A percentile compares a stretch with the other conserved stretches of the same genome.
These are phyloP conservation scores for Solanum arcanum DNA, from an alignment of 257 asterid species.

Conservation along the genomic window DNA sequence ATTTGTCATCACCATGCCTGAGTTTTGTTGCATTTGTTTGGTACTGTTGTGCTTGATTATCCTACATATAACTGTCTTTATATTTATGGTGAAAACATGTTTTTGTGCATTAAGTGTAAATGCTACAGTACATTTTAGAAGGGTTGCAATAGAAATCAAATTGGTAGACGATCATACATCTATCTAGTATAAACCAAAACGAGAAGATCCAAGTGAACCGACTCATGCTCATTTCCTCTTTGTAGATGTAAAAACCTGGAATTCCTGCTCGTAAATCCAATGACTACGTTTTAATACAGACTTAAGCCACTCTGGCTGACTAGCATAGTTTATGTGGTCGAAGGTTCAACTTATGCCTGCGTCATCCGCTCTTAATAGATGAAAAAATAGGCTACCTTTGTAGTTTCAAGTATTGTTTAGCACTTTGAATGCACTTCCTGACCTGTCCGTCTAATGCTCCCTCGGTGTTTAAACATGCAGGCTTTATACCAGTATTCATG, in stretches of 20 bases:
- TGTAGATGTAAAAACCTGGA: background rate
- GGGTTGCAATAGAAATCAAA: background rate
- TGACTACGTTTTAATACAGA: background rate
- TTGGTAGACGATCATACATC: background rate
- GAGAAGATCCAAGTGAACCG: background rate
- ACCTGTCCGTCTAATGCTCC: background rate
- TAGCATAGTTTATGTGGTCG: background rate
- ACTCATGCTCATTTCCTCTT: background rate
- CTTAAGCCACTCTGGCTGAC: background rate
- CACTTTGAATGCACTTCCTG: background rate
- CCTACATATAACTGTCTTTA: background rate
- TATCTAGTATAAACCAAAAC: background rate
- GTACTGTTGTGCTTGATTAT: background rate
- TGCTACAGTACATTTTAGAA: background rate
- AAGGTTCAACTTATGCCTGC: background rate
- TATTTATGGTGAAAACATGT: background rate
- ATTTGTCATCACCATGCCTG: background rate
- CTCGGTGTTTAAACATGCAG: constrained; percentile 16
- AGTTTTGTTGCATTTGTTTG: background rate
- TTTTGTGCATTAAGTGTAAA: background rate
- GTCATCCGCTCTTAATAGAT: background rate
- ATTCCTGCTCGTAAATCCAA: background rate
- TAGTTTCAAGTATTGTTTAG: background rate
- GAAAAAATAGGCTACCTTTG: background rate
- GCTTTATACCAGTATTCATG: constrained; percentile 81